Conservation (phyloP, 2,329 filamentous ascomycete species). For the Leptographium radiaticola region DNA sequence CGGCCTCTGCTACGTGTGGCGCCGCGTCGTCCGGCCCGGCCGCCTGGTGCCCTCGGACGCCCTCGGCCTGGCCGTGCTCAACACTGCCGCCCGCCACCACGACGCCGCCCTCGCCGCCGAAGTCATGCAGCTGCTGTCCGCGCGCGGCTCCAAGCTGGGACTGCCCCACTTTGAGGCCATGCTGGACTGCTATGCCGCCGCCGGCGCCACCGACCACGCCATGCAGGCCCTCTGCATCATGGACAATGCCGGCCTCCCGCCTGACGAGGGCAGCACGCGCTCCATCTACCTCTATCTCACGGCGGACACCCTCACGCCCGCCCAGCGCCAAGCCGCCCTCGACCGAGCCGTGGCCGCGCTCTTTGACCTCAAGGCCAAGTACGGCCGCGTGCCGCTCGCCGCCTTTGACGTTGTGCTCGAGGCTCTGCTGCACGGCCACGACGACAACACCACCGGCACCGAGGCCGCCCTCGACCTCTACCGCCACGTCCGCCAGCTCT, state of each 20-base stretch:
- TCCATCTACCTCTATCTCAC: slow-evolving; percentile 44
- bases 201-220: slow-evolving; percentile 49
- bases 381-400: slow-evolving; percentile 21
- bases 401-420: slow-evolving; percentile 30
- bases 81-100: slow-evolving; percentile 54
- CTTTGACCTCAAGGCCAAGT: slow-evolving; percentile 29
- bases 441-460: background rate
- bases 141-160: slow-evolving; percentile 42
- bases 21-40: slow-evolving; percentile 27
- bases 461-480: slow-evolving; percentile 22
- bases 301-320: background rate
- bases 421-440: slow-evolving; percentile 13
- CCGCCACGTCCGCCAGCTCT: slow-evolving; percentile 22
- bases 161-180: slow-evolving; percentile 70
- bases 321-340: slow-evolving; percentile 13
- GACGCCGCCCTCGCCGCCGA: slow-evolving; percentile 58
- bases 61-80: slow-evolving; percentile 44
- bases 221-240: slow-evolving; percentile 64
- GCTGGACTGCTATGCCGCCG: slow-evolving; percentile 52
- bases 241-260: slow-evolving; percentile 45
- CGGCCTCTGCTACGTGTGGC: slow-evolving; percentile 61
- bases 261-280: slow-evolving; percentile 47
- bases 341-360: slow-evolving; percentile 41
- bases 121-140: slow-evolving; percentile 52
- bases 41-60: slow-evolving; percentile 39